Evolutionary conservation across 176 grass and related monocot species (phyloP), one percentile per base, ranked within the genome.

Genomic region (Ensete ventricosum): DNA sequence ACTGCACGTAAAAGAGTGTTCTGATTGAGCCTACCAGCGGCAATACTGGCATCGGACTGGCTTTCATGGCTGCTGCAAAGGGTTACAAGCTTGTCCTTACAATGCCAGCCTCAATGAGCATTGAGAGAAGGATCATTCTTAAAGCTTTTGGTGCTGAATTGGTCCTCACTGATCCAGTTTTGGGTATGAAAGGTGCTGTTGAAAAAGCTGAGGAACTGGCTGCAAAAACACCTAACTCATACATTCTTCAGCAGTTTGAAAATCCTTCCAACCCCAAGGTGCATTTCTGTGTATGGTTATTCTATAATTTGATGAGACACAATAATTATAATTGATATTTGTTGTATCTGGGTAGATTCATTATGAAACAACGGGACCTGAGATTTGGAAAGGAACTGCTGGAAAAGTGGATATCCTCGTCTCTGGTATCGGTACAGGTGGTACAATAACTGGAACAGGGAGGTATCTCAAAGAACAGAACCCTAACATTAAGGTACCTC

Each of bases 11-110:
- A 52, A 50, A 87, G 85, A 87, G 85, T 62, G 85, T 87, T 22
- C 72, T 87, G 48, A 87, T 87, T 80, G 85, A 87, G 81, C 85
- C 85, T 50, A 87, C 85, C 14, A 87, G 85, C 9, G 85, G 85
- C 10, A 87, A 87, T 77, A 87, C 85, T 53, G 85, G 85, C 48
- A 87, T 87, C 25, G 85, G 85, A 49, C 76, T 87, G 22, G 85
- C 85, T 60, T 87, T 87, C 64, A 87, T 87, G 70, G 80, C 85
- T 78, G 85, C 85, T 58, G 85, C 85, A 11, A 87, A 83, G 64
- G 76, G 80, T 71, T 87, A 87, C 80, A 87, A 83, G 70, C 85
- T 87, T 22, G 76, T 69, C 48, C 54, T 87, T 9, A 87, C 85
- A 5, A 87, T 87, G 85, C 85, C 85, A 0, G 85, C 85, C 23